Percentiles rank a stretch among this genome's conserved stretches.
These are phyloP conservation scores for Pelargonium fulgidum DNA, from an alignment of 441 rosid genomes.

Conservation along the genomic window DNA sequence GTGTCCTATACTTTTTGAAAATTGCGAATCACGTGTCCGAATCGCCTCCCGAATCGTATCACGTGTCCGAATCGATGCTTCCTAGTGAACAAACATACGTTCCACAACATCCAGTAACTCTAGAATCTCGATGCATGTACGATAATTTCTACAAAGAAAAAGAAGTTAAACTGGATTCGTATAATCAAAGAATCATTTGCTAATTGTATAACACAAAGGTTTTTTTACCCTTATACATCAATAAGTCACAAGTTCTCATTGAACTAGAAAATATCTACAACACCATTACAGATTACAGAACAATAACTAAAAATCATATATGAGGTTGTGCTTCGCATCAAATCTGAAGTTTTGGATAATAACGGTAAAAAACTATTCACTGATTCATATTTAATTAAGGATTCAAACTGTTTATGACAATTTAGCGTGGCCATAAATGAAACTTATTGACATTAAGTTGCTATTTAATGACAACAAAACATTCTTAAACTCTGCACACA, in stretches of 20 bases:
- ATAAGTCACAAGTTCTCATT: not conserved
- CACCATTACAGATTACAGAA: not conserved
- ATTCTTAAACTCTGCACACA: too few species aligned
- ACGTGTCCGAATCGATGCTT: too few species aligned
- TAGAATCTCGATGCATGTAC: not conserved
- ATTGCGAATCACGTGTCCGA: too few species aligned
- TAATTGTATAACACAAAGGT: not conserved
- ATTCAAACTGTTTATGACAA: not conserved
- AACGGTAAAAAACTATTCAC: not conserved
- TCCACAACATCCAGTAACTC: not conserved
- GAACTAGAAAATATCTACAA: not conserved
- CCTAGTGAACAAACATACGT: too few species aligned
- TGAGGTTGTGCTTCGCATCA: not conserved
- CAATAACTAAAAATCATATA: not conserved
- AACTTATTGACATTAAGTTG: not conserved
- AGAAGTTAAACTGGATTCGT: not conserved
- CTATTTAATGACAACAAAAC: not conserved
- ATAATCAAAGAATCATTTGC: not conserved
- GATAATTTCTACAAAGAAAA: not conserved
- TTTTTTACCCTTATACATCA: not conserved
- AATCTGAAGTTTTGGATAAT: not conserved
- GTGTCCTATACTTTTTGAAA: too few species aligned
- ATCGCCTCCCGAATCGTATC: too few species aligned
- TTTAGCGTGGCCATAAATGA: not conserved
- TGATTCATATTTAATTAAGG: not conserved